Evolutionary conservation across 371 early-diverging fungal genomes (phyloP).

Genomic region (Vairimorpha ceranae): DNA sequence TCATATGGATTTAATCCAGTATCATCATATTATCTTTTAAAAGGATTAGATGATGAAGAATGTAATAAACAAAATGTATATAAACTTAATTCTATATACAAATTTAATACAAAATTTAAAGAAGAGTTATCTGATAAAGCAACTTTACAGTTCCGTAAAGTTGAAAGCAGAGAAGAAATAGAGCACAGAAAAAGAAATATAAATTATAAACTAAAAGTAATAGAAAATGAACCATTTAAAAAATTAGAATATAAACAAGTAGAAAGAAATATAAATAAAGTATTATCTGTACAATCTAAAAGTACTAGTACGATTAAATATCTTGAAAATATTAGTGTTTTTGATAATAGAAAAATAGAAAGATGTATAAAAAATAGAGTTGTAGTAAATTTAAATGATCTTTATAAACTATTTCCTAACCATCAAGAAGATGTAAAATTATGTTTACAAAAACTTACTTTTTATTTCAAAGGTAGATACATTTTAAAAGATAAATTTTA

Average conservation of each 20-base stretch:
- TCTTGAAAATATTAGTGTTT: background rate
- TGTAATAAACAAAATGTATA: background rate
- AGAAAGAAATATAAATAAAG: background rate
- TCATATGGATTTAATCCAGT: background rate
- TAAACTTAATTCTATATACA: conserved; percentile 5
- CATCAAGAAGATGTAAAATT: conserved; percentile 13
- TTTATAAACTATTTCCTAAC: conserved; percentile 25
- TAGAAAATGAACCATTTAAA: conserved; percentile 38
- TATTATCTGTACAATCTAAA: background rate
- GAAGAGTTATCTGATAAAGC: background rate
- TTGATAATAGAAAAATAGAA: conserved; percentile 15
- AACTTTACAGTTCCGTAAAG: conserved; percentile 30
- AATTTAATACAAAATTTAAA: conserved; percentile 15
- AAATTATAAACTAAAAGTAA: conserved; percentile 42
- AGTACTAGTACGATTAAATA: background rate
- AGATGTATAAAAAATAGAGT: conserved; percentile 28
- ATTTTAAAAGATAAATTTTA: conserved; percentile 47
- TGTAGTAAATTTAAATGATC: conserved; percentile 37
- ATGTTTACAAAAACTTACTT: conserved; percentile 34
- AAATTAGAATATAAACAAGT: background rate
- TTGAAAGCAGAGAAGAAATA: conserved; percentile 54
- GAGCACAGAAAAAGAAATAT: conserved; percentile 54
- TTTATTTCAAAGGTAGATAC: conserved; percentile 37
- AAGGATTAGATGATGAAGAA: background rate
- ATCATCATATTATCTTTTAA: background rate